A percentile compares a stretch with the other conserved stretches of the same genome.
Evolutionary conservation across 2,329 filamentous ascomycete genomes (phyloP).

Genomic region (Kalmusia sp.): DNA sequence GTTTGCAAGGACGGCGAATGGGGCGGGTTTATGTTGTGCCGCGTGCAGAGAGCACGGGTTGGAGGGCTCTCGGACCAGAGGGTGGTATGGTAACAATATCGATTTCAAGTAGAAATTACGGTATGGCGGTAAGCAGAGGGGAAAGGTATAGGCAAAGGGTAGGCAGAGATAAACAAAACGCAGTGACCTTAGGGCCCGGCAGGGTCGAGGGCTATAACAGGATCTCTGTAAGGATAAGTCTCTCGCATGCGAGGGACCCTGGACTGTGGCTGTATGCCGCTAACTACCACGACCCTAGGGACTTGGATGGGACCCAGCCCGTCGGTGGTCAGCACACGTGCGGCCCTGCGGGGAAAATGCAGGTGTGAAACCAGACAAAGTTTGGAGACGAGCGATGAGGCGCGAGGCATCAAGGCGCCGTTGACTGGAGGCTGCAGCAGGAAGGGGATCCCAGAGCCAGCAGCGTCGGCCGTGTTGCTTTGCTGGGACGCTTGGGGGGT

Average conservation of each 20-base stretch:
- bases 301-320: constrained; percentile 30
- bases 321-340: constrained; percentile 43
- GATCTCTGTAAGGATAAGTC: constrained; percentile 43
- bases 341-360: constrained; percentile 45
- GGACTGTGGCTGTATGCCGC: constrained; percentile 16
- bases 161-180: constrained; percentile 5
- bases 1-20: constrained; percentile 25
- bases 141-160: background rate
- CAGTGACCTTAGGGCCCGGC: constrained; percentile 23
- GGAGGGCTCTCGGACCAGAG: constrained; percentile 24
- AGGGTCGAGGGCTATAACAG: constrained; percentile 45
- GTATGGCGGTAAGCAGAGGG: background rate
- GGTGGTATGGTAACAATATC: constrained; percentile 14
- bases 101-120: background rate
- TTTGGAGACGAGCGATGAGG: constrained; percentile 30
- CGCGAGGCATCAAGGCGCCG: constrained; percentile 17
- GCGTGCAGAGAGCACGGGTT: constrained; percentile 28
- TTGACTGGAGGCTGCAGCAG: constrained; percentile 19
- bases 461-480: background rate
- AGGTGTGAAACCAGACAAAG: constrained; percentile 41
- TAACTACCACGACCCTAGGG: constrained; percentile 24
- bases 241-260: constrained; percentile 20
- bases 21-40: constrained; percentile 29
- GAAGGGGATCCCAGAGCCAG: constrained; percentile 4
- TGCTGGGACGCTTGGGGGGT: background rate